These are phyloP conservation scores for Dunaliella sp. DNA, from an alignment of 139 green algal genomes.

Conservation along the genomic window DNA sequence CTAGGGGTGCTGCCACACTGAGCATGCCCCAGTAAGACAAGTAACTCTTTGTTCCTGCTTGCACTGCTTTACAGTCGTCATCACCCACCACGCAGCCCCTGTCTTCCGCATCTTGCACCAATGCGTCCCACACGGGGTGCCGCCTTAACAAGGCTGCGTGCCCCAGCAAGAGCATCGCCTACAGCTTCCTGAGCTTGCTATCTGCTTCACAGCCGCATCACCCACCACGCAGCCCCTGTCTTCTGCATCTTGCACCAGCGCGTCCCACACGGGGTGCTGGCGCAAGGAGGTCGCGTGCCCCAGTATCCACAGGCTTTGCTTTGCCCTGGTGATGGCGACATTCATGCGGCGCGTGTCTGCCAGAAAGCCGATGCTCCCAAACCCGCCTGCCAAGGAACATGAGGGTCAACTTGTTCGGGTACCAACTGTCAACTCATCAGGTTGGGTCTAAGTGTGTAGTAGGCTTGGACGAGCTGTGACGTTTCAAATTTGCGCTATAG, in stretches of 20 bases:
- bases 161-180: too few species aligned
- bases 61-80: too few species aligned
- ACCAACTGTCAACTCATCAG: too few species aligned
- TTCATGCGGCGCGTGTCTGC: constrained; percentile 81
- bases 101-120: constrained; percentile 49
- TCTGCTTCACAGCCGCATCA: too few species aligned
- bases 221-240: constrained; percentile 45
- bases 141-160: constrained; percentile 47
- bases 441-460: too few species aligned
- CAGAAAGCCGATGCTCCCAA: constrained; percentile 68
- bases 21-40: too few species aligned
- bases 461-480: too few species aligned
- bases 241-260: constrained; percentile 51
- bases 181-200: too few species aligned
- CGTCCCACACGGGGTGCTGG: constrained; percentile 53
- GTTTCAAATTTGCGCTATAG: too few species aligned
- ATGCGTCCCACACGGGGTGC: constrained; percentile 56
- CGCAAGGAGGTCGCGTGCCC: constrained; percentile 59
- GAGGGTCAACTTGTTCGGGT: too few species aligned
- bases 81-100: constrained; percentile 48
- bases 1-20: too few species aligned
- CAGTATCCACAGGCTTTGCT: constrained; percentile 75
- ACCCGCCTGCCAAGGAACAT: background rate
- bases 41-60: too few species aligned
- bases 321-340: constrained; percentile 83